Base-by-base conservation (phyloP, 2,329 filamentous ascomycete species). In the Beauveria bassiana region DNA sequence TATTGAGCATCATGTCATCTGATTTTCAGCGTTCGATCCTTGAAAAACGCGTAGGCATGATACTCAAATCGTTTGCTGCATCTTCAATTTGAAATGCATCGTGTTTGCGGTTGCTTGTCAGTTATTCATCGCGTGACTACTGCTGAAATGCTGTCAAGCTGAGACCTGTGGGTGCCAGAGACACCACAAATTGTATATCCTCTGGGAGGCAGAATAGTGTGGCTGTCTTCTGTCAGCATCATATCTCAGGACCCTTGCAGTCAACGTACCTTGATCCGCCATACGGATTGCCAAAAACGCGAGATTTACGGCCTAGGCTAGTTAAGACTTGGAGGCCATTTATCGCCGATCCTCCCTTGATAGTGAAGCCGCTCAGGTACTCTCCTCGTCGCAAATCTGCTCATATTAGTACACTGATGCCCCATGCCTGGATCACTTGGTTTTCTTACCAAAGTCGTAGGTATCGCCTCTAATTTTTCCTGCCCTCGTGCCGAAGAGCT, bases 321-420 rank as follows among this genome's bases (percentile, higher is more conserved):
- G 95, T 98, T 73, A 97, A 77, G 65, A 98, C 87, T 72, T 96
- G 91, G 58, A 98, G 82, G 14, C 87, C 93, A 72, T 97, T 91
- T 66, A 98, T 88, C 86, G 89, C 95, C 63, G 84, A 79, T 24
- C 91, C 92, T 55, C 89, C 86, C 66, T 92, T 82, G 57, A 98
- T 79, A 67, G 88, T 84, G 72, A 99, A 97, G 9, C 95, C 95
- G 63, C 91, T 86, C 50, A 99, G 80, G 64, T 90, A 88, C 76
- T 99, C 95, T 61, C 93, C 92, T 60, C 87, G 86, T 49, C 91
- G 85, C 40, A 90, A 87, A 74, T 98, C 93, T 90, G 62, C 82
- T 62, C 2, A 9, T 22, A 20, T 60, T 53, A 60, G 58, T 42
- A n/a, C 6, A 60, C 59, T 40, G 26, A 24, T 49, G 16, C 9